These are phyloP conservation scores for Dichotomocladium elegans DNA, from an alignment of 371 early-diverging fungal genomes.

Conservation along the genomic window DNA sequence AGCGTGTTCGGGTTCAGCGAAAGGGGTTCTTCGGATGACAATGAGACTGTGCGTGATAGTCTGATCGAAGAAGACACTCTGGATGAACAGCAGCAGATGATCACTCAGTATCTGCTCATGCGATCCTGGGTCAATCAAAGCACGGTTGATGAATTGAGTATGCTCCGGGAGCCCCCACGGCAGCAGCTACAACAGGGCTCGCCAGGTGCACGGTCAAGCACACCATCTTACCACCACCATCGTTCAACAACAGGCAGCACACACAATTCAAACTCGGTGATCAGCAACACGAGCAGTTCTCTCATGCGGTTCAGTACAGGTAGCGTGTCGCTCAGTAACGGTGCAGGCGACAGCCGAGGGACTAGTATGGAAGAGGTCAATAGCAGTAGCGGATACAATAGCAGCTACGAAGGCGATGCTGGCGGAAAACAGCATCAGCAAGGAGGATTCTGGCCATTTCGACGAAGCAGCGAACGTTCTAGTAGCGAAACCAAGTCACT, in stretches of 20 bases:
- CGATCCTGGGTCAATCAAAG: slow-evolving; percentile 53
- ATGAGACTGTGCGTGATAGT: slow-evolving; percentile 1
- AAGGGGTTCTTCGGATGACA: slow-evolving; percentile 5
- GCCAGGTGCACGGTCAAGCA: slow-evolving; percentile 4
- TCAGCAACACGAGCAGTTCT: slow-evolving; percentile 16
- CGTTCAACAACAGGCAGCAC: slow-evolving; percentile 14
- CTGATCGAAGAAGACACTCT: slow-evolving; percentile 9
- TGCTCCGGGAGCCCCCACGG: slow-evolving; percentile 65
- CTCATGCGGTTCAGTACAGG: slow-evolving; percentile 22
- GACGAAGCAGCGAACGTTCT: slow-evolving; percentile 6
- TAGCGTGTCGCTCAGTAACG: slow-evolving; percentile 9
- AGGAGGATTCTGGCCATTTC: slow-evolving; percentile 16
- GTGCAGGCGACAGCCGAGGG: slow-evolving; percentile 12
- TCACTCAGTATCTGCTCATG: slow-evolving; percentile 59
- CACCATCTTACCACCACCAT: slow-evolving; percentile 8
- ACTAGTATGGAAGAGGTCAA: slow-evolving; percentile 20
- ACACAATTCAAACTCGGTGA: slow-evolving; percentile 13
- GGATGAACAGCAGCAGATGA: slow-evolving; percentile 37
- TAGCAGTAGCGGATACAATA: slow-evolving; percentile 3
- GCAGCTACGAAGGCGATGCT: slow-evolving; percentile 2
- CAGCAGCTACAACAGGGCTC: slow-evolving; percentile 5
- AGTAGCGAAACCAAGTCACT: background rate
- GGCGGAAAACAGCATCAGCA: background rate
- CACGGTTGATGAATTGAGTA: slow-evolving; percentile 65
- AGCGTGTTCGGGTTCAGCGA: slow-evolving; percentile 34